Evolutionary conservation across 169 alveolate genomes (phyloP), one percentile per base, ranked within the genome.

Genomic region (Eimeria zaria): DNA sequence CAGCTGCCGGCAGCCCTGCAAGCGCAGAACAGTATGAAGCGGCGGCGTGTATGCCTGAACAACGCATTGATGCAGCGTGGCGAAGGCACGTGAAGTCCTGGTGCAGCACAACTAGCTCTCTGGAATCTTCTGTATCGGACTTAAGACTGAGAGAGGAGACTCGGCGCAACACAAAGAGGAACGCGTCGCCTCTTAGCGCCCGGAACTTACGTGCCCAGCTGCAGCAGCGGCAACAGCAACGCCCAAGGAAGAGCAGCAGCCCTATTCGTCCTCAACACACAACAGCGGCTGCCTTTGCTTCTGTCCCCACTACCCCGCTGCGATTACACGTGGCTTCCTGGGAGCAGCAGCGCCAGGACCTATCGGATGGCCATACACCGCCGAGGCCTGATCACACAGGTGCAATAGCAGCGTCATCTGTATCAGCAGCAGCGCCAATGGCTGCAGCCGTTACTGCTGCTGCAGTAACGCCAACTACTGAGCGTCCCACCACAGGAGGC

Each of bases 171-270:
- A 87, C 93, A 20, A 36, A 44, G 51, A 60, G 53, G 39, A 87
- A 87, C 81, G 93, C 93, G 12, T 87, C 93, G 46, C 93, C 93
- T 60, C 44, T 87, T 48, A 87, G 81, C 14, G 73, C 81, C 93
- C 60, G 64, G 81, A 36, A 87, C n/a, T 36, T 62, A 44, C 81
- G 48, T 58, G 80, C 64, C 51, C 41, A 58, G 48, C 73, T 87
- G 83, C 93, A 27, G 60, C 83, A 62, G 93, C 30, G 7, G 30
- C 64, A 41, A 62, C 53, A 24, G 41, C 93, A 48, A 36, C 22
- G 55, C 51, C 22, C 27, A 11, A 48, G 93, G 62, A 87, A 87
- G 4, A 87, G 81, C 81, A 62, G 83, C 93, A 87, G 93, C 93
- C 41, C 55, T 39, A 33, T 48, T 4, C 81, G 44, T 5, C 62